Conservation (phyloP, 1,284 basidiomycete species). For the Xerocomus nothofagi region DNA sequence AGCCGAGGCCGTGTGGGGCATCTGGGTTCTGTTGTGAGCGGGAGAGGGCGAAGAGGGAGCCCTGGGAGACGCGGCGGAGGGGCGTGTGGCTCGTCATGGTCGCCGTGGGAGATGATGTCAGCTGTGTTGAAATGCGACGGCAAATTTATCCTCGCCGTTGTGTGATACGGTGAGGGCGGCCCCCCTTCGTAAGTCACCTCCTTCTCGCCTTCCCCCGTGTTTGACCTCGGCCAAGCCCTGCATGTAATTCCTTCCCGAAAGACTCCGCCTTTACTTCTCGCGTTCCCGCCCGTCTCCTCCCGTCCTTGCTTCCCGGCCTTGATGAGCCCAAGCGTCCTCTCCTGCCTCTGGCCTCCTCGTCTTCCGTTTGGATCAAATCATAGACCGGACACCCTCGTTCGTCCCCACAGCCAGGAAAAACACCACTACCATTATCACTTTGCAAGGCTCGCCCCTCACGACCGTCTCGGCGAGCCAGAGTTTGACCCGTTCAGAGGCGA, state of each 20-base stretch:
- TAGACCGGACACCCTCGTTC: conserved; percentile 4
- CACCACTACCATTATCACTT: conserved; percentile 7
- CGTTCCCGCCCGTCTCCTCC: not conserved
- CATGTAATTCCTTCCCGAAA: conserved; percentile 9
- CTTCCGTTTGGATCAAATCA: conserved; percentile 17
- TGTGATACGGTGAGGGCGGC: conserved; percentile 20
- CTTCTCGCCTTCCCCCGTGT: no score
- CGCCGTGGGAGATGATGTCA: conserved; percentile 21
- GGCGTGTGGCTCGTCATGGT: conserved; percentile 42
- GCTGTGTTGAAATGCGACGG: conserved; percentile 4
- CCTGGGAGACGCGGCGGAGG: conserved; percentile 86
- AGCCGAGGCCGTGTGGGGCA: conserved; percentile 82
- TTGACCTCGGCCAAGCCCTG: conserved; percentile 1
- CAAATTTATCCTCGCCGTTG: conserved; percentile 14
- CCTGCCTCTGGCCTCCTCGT: conserved; percentile 31
- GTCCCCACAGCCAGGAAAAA: conserved; percentile 19
- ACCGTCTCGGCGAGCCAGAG: conserved; percentile 52
- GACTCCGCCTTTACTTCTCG: not conserved
- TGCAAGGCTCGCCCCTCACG: conserved; percentile 38
- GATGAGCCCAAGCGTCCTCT: conserved; percentile 26
- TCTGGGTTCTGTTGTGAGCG: conserved; percentile 68
- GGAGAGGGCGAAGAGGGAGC: conserved; percentile 83
- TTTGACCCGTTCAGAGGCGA: conserved; percentile 32
- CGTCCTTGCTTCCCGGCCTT: conserved; percentile 4
- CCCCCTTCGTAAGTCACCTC: not conserved